Evolutionary conservation across 2,329 filamentous ascomycete species (phyloP).

Genomic region (Diaporthe caulivora): DNA sequence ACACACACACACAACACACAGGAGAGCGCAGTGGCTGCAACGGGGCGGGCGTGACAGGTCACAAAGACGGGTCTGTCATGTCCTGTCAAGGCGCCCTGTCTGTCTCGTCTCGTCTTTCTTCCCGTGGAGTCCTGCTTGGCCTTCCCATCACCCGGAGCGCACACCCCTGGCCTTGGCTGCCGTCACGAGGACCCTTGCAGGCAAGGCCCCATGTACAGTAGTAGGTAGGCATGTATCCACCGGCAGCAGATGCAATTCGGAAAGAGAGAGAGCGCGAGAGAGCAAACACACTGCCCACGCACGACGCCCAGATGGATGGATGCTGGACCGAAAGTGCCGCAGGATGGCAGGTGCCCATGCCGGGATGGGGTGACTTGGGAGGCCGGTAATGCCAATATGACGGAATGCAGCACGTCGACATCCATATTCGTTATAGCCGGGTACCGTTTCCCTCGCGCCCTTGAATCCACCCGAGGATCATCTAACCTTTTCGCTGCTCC

Average conservation of each 20-base stretch:
- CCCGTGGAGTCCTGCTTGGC: neutral
- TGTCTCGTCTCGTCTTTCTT: neutral
- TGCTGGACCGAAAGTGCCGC: constrained; percentile 31
- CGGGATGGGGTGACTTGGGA: constrained; percentile 28
- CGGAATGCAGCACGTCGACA: constrained; percentile 28
- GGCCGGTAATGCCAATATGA: constrained; percentile 15
- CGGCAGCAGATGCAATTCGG: constrained; percentile 24
- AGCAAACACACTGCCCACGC: neutral
- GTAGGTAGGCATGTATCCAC: neutral
- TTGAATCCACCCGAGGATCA: constrained; percentile 22
- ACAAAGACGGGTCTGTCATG: constrained; percentile 7
- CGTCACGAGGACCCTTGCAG: constrained; percentile 31
- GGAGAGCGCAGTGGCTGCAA: constrained; percentile 6
- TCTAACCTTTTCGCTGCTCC: constrained; percentile 21
- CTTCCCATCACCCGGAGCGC: neutral
- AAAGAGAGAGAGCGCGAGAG: neutral
- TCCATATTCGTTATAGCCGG: constrained; percentile 27
- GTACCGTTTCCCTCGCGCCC: neutral
- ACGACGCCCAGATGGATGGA: neutral
- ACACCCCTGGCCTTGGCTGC: constrained; percentile 20
- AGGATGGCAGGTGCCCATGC: constrained; percentile 17
- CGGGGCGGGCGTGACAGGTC: constrained; percentile 24
- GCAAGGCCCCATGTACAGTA: no score
- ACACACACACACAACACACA: no score
- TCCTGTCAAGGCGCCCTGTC: neutral